Evolutionary conservation across 345 rosid genomes (phyloP), one percentile per base, ranked within the genome.

Genomic region (Melastoma malabathricum): DNA sequence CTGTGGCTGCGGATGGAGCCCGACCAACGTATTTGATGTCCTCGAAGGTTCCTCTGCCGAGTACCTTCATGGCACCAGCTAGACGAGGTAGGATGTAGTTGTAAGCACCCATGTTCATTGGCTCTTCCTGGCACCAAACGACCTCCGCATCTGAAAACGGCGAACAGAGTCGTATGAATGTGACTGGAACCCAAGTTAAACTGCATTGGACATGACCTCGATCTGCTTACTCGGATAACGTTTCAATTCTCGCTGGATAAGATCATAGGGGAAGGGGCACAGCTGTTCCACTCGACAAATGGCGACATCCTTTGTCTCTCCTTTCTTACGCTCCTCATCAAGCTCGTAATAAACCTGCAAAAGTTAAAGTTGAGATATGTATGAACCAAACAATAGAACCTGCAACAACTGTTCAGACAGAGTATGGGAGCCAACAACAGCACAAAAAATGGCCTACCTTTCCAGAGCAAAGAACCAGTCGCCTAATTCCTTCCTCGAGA

Each of bases 401-500:
- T 27, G 14, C 18, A 4, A 3, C 12, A 4, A 3, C 12, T 18
- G 45, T 17, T 43, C 8, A 4, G 45, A 22, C 0, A 5, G 18
- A 27, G n/a, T 14, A 13, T 9, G 4, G 10, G 4, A 46, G 12
- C 20, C 20, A 48, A 44, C 31, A 25, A 46, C 29, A 43, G 10
- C 49, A 31, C 27, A 44, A 34, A 10, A 46, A 62, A 20, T 16
- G 1, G 8, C 46, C 17, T 55, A 85, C 97, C 90, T 83, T 89
- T 63, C 96, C 97, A 44, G 97, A 89, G 65, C 97, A 89, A 50
- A 89, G 96, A 52, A 83, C 74, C 57, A 89, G 74, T 27, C 97
- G 81, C 60, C 90, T 72, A 58, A 86, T 86, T 56, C 88, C 84
- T 72, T 77, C 77, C 72, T 89, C 97, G 34, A 86, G 78, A 68